A percentile compares a stretch with the other conserved stretches of the same genome.
Conservation (phyloP, 495 filamentous ascomycete species). For the Filosporella fistucella region DNA sequence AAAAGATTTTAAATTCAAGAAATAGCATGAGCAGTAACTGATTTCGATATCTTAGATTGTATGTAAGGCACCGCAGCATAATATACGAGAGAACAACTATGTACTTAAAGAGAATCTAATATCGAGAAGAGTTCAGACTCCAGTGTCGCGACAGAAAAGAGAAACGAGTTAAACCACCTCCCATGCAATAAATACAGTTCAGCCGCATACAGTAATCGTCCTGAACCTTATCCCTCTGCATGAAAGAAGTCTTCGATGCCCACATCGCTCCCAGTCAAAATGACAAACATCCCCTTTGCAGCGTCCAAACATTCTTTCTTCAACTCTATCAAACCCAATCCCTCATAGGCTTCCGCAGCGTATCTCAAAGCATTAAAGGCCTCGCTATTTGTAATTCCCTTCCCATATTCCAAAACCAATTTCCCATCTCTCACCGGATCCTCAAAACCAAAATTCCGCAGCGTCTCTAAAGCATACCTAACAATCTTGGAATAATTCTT, state of each 20-base stretch:
- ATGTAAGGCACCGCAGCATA: no score
- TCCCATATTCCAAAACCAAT: constrained; percentile 8
- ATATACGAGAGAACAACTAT: no score
- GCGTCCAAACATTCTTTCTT: constrained; percentile 25
- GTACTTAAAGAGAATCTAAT: no score
- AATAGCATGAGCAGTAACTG: no score
- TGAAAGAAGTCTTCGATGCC: constrained; percentile 28
- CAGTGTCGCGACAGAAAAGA: no score
- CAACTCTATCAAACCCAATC: constrained; percentile 26
- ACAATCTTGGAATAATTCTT: constrained; percentile 36
- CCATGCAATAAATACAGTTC: no score
- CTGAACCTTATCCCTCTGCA: no score
- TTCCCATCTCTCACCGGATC: constrained; percentile 20
- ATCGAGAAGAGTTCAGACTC: no score
- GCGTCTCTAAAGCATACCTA: constrained; percentile 29
- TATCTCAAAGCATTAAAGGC: constrained; percentile 32
- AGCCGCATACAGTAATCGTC: no score
- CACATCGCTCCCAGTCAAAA: constrained; percentile 35
- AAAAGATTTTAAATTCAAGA: no score
- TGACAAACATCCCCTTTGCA: constrained; percentile 30
- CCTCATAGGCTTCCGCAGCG: constrained; percentile 29
- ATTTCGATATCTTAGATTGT: no score
- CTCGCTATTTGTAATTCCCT: constrained; percentile 34
- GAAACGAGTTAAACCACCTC: no score
- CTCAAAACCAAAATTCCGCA: constrained; percentile 40